phyloP scores from a whole-genome alignment of 495 filamentous ascomycete genomes.

The Parathielavia hyrcaniae region DNA sequence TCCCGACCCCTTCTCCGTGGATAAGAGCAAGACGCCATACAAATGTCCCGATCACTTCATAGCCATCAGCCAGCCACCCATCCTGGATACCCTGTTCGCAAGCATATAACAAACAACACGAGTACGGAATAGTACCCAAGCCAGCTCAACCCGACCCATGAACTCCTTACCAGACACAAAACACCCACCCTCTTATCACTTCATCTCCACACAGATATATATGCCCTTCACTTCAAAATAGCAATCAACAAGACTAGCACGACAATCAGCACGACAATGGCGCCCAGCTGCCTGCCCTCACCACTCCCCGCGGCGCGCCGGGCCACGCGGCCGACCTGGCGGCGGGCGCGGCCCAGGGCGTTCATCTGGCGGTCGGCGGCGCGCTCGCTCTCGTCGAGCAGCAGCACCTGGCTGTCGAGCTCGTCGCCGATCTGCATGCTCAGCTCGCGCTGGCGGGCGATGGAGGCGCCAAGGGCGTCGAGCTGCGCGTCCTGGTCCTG shows the following conservation, averaged over 20 bases:
- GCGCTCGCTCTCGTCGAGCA: conserved; percentile 83
- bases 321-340: conserved; percentile 62
- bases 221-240: conserved; percentile 57
- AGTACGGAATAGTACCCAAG: background rate
- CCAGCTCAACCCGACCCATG: background rate
- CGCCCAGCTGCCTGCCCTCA: conserved; percentile 74
- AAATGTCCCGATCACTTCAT: background rate
- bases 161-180: background rate
- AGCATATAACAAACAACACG: background rate
- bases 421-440: conserved; percentile 96
- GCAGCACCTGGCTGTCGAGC: conserved; percentile 77
- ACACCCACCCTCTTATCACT: background rate
- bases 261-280: conserved; percentile 70
- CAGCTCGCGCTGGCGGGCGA: conserved; percentile 86
- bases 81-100: too few species aligned
- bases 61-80: background rate
- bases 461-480: conserved; percentile 76
- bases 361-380: conserved; percentile 73
- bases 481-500: conserved; percentile 86
- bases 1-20: too few species aligned
- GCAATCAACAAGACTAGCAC: conserved; percentile 71
- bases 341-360: conserved; percentile 65
- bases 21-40: background rate
- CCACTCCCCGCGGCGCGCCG: conserved; percentile 69
- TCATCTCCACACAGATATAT: background rate